A percentile compares a stretch with the other conserved stretches of the same genome.
These are phyloP conservation scores for Gossypium ekmanianum DNA, from an alignment of 345 rosid genomes.

Conservation along the genomic window DNA sequence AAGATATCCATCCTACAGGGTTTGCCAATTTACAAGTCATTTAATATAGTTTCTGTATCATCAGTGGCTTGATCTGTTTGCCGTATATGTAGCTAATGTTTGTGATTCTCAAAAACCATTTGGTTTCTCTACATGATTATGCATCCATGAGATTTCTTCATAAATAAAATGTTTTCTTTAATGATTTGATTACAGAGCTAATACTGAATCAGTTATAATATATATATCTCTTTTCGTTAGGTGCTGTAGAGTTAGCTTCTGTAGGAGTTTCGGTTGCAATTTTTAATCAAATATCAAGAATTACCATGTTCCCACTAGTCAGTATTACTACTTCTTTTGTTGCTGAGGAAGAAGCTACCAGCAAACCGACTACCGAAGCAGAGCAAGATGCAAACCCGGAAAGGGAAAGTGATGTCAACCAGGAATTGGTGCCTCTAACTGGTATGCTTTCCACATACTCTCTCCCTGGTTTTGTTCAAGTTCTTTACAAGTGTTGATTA, in stretches of 20 bases:
- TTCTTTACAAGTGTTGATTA: background rate
- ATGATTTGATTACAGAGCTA: background rate
- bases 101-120: background rate
- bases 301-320: slow-evolving; percentile 61
- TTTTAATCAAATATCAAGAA: slow-evolving; percentile 60
- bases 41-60: slow-evolving; percentile 1
- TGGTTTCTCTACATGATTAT: background rate
- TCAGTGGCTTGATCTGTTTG: background rate
- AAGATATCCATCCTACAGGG: background rate
- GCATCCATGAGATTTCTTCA: background rate
- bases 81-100: background rate
- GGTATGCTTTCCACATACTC: slow-evolving; percentile 25
- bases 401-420: slow-evolving; percentile 10
- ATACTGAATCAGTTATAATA: background rate
- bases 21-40: background rate
- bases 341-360: slow-evolving; percentile 49
- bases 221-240: slow-evolving; percentile 23
- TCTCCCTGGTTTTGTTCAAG: slow-evolving; percentile 9
- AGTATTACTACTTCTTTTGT: slow-evolving; percentile 68
- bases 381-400: slow-evolving; percentile 30
- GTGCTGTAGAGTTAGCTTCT: slow-evolving; percentile 64
- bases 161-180: background rate
- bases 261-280: slow-evolving; percentile 65
- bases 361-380: slow-evolving; percentile 22
- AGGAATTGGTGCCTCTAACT: slow-evolving; percentile 33